Evolutionary conservation across 805 yeast genomes (phyloP), one percentile per base, ranked within the genome.

Genomic region (Lachancea nothofagi): DNA sequence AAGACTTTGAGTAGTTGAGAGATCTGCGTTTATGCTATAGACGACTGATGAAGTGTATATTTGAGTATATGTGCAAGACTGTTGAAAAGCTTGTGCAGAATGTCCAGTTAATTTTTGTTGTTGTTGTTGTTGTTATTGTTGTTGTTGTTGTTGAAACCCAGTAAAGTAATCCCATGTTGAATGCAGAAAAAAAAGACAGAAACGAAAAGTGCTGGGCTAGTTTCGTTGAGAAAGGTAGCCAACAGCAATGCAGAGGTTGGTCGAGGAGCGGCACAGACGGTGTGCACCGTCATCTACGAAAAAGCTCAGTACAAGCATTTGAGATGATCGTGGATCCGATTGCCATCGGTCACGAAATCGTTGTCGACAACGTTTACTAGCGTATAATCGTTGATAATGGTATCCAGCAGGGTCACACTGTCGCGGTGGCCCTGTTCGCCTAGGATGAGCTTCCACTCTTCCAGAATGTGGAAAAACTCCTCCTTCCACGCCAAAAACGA

Each of bases 401-500:
- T 48, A 42, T 46, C 47, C 33, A 51, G 42, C 29, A 54, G 47
- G 18, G 41, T 34, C 22, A 43, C 54, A 43, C 61, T 57, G 22
- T 55, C 61, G 15, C 58, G 48, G 28, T 60, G 57, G 7, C 59
- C 64, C 36, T 59, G 53, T 18, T 62, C 62, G 28, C 66, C 66
- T 51, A 72, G 73, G 36, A 75, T 72, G 31, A 68, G 64, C 49
- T 68, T 70, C 97, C 97, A 90, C 59, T 86, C 96, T 36, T 73
- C 69, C 38, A 88, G 72, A 45, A 90, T 79, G 47, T 87, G 72
- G 71, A 74, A 90, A 28, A 90, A 90, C 63, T 90, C 97, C 60
- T 90, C 96, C 61, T 87, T 89, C 97, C 97, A 90, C 10, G 97
- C 97, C 52, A 89, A 67, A 64, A 90, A 90, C 2, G 96, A 86